These are phyloP conservation scores for Macrophomina phaseolina DNA, from an alignment of 2,329 filamentous ascomycete genomes.

Conservation along the genomic window DNA sequence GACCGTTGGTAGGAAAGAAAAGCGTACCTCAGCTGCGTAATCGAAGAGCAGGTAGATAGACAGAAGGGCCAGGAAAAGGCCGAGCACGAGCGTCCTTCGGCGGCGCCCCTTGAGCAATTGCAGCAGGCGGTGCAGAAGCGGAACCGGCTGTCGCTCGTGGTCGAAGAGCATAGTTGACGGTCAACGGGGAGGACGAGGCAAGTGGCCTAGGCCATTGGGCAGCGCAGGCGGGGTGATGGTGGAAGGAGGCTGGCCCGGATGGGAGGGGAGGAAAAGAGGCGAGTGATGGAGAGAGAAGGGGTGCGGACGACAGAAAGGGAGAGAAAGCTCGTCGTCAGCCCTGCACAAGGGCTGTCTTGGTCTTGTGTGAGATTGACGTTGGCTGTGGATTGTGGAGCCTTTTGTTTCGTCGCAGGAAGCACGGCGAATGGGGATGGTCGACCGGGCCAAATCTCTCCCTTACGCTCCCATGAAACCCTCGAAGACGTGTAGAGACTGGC, in stretches of 20 bases:
- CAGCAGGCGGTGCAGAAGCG: conserved; percentile 9
- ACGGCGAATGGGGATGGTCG: conserved; percentile 17
- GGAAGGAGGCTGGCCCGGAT: neutral
- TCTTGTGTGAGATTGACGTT: neutral
- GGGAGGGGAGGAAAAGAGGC: neutral
- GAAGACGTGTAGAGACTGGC: neutral
- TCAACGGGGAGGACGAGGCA: too few relatives aligned
- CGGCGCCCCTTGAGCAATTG: conserved; percentile 13
- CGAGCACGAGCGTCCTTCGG: conserved; percentile 8
- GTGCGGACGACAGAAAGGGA: neutral
- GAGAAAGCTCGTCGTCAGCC: neutral
- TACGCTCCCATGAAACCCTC: conserved; percentile 1
- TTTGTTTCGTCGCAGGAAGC: conserved; percentile 20
- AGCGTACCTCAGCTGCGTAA: conserved; percentile 4
- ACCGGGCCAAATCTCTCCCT: conserved; percentile 9
- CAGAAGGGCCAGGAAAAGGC: conserved; percentile 1
- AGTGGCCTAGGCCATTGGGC: conserved; percentile 4
- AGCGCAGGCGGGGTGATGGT: neutral
- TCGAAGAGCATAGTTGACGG: conserved; percentile 8
- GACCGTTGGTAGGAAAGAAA: neutral
- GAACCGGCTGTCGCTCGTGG: conserved; percentile 11
- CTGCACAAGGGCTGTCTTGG: neutral
- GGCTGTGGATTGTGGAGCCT: conserved; percentile 4
- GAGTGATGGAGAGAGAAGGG: neutral
- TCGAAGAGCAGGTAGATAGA: conserved; percentile 22